Base-by-base conservation (phyloP, 805 yeast species). In the Pichia cabralensis region DNA sequence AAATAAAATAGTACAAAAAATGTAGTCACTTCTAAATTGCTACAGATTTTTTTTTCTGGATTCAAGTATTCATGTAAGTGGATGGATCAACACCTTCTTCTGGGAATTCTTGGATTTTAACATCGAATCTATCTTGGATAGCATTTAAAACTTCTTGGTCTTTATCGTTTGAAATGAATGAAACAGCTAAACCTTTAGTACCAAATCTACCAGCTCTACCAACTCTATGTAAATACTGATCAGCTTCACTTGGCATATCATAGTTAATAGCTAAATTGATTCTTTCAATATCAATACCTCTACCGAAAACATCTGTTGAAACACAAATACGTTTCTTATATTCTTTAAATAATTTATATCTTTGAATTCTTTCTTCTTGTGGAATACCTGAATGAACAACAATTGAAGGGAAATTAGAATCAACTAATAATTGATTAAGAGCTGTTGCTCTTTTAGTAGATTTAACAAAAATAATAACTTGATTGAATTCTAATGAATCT, bases 191-290 rank as follows among this genome's bases (percentile, higher is more conserved):
- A 68, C 98, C 98, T 69, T 89, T 89, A 58, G 98, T 89, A 70
- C 98, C 98, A 54, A 89, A 89, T 74, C 98, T 88, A 67, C 98
- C 98, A 49, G 98, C 98, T 76, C 98, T 86, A 58, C 98, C 98
- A 44, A 89, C 98, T 70, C 98, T 85, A 71, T 89, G 98, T 60
- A 89, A 75, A 65, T 92, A 89, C 65, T 92, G 96, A 64, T 89
- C 97, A 45, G 97, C 95, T 67, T 88, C 96, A 46, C 64, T 69
- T 50, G 98, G 96, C 69, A 89, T 68, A 65, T 89, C 98, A 64
- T 89, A 89, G 71, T 89, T 92, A 70, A 89, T 86, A 43, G 98
- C 98, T 61, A 89, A 67, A 67, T 89, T 89, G 65, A 89, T 89
- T 69, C 98, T 85, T 73, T 89, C 98, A 49, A 89, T 89, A 74